These are phyloP conservation scores for Spergularia bocconei DNA, from an alignment of 148 eudicot species.

Conservation along the genomic window DNA sequence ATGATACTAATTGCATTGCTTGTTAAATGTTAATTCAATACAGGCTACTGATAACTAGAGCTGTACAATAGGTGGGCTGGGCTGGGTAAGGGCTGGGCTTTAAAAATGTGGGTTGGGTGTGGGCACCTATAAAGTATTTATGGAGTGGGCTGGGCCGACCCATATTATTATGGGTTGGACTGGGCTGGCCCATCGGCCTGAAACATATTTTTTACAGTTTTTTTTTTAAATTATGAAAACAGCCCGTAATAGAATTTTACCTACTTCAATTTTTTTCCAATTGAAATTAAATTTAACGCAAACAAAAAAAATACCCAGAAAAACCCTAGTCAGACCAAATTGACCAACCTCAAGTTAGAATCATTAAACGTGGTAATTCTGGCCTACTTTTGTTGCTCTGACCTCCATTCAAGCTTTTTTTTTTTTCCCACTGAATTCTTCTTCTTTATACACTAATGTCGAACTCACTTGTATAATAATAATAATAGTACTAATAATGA, in stretches of 20 bases:
- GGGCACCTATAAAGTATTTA: no score
- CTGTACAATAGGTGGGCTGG: no score
- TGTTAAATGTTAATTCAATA: conserved; percentile 21
- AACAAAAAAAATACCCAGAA: conserved; percentile 5
- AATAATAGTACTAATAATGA: not conserved
- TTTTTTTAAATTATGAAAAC: no score
- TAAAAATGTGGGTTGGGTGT: no score
- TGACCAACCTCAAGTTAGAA: conserved; percentile 27
- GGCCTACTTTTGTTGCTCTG: conserved; percentile 50
- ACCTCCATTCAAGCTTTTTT: conserved; percentile 42
- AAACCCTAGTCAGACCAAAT: conserved; percentile 56
- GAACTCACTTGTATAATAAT: not conserved
- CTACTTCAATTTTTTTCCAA: conserved; percentile 1
- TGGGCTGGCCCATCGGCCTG: no score
- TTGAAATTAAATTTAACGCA: not conserved
- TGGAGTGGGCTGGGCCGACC: no score
- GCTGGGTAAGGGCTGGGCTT: no score
- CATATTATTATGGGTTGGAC: no score
- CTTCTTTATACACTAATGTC: conserved; percentile 2
- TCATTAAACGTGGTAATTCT: conserved; percentile 43
- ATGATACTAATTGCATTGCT: conserved; percentile 21
- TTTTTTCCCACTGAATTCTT: conserved; percentile 25
- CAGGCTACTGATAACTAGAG: conserved; percentile 21
- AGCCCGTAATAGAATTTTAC: conserved; percentile 6
- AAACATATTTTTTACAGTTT: no score